Conservation (phyloP, 2,329 filamentous ascomycete species). For the Cordyceps fumosorosea region DNA sequence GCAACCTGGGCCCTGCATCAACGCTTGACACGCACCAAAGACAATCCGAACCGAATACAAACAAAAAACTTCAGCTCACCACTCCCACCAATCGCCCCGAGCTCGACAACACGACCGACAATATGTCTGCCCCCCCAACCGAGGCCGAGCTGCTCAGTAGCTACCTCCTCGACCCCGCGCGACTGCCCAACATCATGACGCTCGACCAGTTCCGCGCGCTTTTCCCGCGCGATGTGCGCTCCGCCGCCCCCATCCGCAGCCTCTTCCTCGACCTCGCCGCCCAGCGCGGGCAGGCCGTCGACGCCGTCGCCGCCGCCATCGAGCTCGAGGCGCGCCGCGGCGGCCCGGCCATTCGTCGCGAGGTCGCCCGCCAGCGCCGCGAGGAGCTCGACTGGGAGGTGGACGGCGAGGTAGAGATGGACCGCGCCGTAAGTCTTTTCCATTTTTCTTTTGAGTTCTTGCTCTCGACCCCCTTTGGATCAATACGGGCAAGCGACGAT, state of each 20-base stretch:
- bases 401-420: constrained; percentile 59
- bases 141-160: constrained; percentile 69
- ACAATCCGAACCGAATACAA: too few relatives aligned
- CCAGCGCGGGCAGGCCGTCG: constrained; percentile 62
- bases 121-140: constrained; percentile 51
- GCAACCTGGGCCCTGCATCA: not conserved
- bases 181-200: constrained; percentile 66
- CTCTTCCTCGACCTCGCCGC: constrained; percentile 77
- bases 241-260: constrained; percentile 58
- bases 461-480: not conserved
- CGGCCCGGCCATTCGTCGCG: constrained; percentile 47
- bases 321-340: constrained; percentile 57
- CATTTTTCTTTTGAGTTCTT: not conserved
- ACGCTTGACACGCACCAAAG: not conserved
- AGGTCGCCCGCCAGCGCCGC: constrained; percentile 47
- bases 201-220: constrained; percentile 68
- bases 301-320: constrained; percentile 60
- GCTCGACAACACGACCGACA: not conserved
- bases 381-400: constrained; percentile 47
- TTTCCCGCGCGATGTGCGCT: constrained; percentile 62
- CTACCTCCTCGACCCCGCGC: constrained; percentile 71
- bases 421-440: constrained; percentile 41
- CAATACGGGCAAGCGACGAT: too few relatives aligned
- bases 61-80: not conserved
- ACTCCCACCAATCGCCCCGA: not conserved